Evolutionary conservation across 1,139 yeast genomes (phyloP).

Genomic region (Kodamaea derodonti): DNA sequence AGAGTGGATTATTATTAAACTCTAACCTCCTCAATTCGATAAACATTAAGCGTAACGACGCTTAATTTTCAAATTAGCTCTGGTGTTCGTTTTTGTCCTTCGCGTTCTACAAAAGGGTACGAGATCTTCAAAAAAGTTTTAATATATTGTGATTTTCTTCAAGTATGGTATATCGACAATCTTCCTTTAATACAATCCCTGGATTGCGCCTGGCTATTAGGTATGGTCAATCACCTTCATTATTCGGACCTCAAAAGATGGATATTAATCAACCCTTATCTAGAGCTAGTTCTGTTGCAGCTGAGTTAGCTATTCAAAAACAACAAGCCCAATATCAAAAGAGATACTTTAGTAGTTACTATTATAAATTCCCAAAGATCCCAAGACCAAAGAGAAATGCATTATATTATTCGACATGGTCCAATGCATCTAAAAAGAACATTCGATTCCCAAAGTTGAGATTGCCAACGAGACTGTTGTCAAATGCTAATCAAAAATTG

Average conservation of each 20-base stretch:
- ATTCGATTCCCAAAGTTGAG: conserved; percentile 23
- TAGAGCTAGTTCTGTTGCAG: conserved; percentile 34
- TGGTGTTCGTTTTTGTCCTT: too few species aligned
- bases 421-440: conserved; percentile 14
- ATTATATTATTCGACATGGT: conserved; percentile 50
- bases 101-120: not conserved
- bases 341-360: conserved; percentile 24
- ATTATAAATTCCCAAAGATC: conserved; percentile 53
- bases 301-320: conserved; percentile 23
- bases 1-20: too few species aligned
- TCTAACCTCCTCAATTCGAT: too few species aligned
- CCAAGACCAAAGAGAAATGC: conserved; percentile 63
- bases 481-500: conserved; percentile 37
- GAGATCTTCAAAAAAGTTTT: conserved; percentile 1
- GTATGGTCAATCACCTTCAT: conserved; percentile 10
- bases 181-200: conserved; percentile 6
- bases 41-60: too few species aligned
- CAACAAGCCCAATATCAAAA: conserved; percentile 16
- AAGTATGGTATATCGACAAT: conserved; percentile 12
- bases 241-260: conserved; percentile 21
- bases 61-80: too few species aligned
- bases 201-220: conserved; percentile 13
- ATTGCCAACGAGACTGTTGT: conserved; percentile 32
- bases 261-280: conserved; percentile 44
- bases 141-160: not conserved